Conservation (phyloP, 805 yeast species). For the Hanseniaspora mollemarum region DNA sequence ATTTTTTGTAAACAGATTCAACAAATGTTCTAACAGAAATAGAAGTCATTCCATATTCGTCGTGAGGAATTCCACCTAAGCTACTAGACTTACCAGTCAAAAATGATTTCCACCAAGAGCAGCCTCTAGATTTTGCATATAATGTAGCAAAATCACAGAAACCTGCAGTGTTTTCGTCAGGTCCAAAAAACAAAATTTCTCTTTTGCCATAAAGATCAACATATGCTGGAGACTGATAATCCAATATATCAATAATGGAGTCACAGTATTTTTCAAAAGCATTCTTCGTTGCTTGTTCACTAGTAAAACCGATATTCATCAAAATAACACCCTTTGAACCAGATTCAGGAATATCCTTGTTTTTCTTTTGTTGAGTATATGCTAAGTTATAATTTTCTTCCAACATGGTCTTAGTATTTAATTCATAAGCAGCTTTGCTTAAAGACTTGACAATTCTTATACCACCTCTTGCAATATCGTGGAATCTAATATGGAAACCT, state of each 20-base stretch:
- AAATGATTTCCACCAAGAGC: slow-evolving; percentile 97
- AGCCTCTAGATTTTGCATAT: slow-evolving; percentile 85
- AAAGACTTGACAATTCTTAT: slow-evolving; percentile 87
- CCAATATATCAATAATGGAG: slow-evolving; percentile 74
- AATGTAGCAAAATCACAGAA: slow-evolving; percentile 95
- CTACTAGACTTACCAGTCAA: slow-evolving; percentile 89
- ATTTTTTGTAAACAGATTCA: slow-evolving; percentile 72
- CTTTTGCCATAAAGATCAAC: slow-evolving; percentile 74
- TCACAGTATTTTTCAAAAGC: slow-evolving; percentile 91
- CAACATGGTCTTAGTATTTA: slow-evolving; percentile 76
- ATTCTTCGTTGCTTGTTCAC: slow-evolving; percentile 68
- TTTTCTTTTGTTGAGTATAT: slow-evolving; percentile 88
- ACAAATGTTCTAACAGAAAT: slow-evolving; percentile 87
- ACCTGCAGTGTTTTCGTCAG: slow-evolving; percentile 97
- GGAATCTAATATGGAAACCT: slow-evolving; percentile 93
- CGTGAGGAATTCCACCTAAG: slow-evolving; percentile 97
- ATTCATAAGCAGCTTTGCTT: slow-evolving; percentile 70
- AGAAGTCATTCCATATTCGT: slow-evolving; percentile 95
- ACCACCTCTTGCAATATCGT: slow-evolving; percentile 97
- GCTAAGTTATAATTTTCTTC: slow-evolving; percentile 96
- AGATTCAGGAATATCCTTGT: slow-evolving; percentile 97
- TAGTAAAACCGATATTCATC: slow-evolving; percentile 55
- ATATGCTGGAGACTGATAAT: slow-evolving; percentile 59
- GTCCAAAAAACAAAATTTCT: slow-evolving; percentile 93
- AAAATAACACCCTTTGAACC: slow-evolving; percentile 96